Evolutionary conservation across 1,284 basidiomycete species (phyloP).

Genomic region (Ustilago bromivora): DNA sequence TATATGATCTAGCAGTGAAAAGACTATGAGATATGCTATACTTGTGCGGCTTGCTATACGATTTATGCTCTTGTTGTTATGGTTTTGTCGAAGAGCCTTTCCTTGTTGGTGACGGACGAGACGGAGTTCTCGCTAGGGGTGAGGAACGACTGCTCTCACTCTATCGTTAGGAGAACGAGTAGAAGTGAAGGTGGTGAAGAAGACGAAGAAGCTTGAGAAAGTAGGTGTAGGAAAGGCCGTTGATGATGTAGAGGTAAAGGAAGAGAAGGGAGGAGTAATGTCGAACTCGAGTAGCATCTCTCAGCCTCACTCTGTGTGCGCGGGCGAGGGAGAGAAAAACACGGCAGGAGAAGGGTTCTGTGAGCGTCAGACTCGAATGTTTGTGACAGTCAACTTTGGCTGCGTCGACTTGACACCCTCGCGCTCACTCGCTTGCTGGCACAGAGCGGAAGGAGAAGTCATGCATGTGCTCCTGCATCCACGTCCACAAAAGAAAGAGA

Average conservation of each 20-base stretch:
- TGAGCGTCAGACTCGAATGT: slow-evolving; percentile 1
- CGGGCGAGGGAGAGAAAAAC: neutral
- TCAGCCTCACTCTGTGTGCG: neutral
- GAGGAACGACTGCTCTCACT: neutral
- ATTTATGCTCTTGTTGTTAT: neutral
- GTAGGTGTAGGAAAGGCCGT: neutral
- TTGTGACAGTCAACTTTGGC: neutral
- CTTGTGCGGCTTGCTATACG: neutral
- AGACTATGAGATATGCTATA: neutral
- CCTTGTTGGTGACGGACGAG: neutral
- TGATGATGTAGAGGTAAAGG: neutral
- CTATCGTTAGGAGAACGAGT: neutral
- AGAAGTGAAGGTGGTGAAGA: neutral
- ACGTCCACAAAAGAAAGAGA: neutral
- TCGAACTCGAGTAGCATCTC: neutral
- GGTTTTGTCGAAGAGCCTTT: neutral
- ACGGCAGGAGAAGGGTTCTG: slow-evolving; percentile 6
- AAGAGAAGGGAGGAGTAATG: neutral
- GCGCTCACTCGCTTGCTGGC: neutral
- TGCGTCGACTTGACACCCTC: neutral
- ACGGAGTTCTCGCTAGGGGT: neutral
- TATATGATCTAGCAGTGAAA: neutral
- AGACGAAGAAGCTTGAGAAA: neutral
- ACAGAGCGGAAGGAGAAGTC: neutral
- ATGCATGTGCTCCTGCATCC: slow-evolving; percentile 9